phyloP scores from a whole-genome alignment of 176 grass and related monocot genomes.

The Chloris gayana region DNA sequence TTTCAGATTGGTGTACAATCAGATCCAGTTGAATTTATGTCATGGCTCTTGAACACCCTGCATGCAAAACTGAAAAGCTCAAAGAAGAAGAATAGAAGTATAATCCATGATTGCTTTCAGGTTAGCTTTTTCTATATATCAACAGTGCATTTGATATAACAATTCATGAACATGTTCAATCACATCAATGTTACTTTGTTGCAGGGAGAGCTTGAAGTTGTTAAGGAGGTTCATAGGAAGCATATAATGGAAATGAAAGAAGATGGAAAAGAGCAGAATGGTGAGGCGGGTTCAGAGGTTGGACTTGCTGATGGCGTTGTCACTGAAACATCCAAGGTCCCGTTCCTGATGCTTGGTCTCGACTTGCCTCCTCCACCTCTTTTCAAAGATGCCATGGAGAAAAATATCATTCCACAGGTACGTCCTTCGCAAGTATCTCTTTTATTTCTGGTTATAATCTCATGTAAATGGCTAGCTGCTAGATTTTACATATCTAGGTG shows the following conservation, averaged over 20 bases:
- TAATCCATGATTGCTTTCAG: conserved; percentile 98
- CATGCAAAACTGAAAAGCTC: conserved; percentile 76
- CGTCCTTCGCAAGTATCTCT: conserved; percentile 21
- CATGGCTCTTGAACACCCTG: conserved; percentile 94
- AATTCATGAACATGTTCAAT: conserved; percentile 10
- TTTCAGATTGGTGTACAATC: conserved; percentile 99
- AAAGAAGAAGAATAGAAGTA: conserved; percentile 87
- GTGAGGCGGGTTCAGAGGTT: conserved; percentile 42
- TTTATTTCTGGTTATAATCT: background rate
- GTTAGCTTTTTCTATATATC: conserved; percentile 41
- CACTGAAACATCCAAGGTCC: conserved; percentile 77
- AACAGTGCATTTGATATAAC: conserved; percentile 21
- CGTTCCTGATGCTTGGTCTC: conserved; percentile 94
- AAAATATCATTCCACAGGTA: conserved; percentile 99
- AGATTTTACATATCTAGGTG: conserved; percentile 9
- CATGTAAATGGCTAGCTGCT: background rate
- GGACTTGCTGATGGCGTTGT: conserved; percentile 47
- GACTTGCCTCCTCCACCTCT: conserved; percentile 96
- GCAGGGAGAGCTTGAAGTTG: conserved; percentile 96
- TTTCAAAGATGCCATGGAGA: conserved; percentile 99
- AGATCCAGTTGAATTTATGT: conserved; percentile 95
- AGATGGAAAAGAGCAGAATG: conserved; percentile 57
- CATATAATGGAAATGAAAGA: conserved; percentile 63
- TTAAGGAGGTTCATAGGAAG: conserved; percentile 80
- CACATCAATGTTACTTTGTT: conserved; percentile 21